A percentile compares a stretch with the other conserved stretches of the same genome.
Evolutionary conservation across 2,329 filamentous ascomycete species (phyloP).

Genomic region (Cytospora chrysosperma): DNA sequence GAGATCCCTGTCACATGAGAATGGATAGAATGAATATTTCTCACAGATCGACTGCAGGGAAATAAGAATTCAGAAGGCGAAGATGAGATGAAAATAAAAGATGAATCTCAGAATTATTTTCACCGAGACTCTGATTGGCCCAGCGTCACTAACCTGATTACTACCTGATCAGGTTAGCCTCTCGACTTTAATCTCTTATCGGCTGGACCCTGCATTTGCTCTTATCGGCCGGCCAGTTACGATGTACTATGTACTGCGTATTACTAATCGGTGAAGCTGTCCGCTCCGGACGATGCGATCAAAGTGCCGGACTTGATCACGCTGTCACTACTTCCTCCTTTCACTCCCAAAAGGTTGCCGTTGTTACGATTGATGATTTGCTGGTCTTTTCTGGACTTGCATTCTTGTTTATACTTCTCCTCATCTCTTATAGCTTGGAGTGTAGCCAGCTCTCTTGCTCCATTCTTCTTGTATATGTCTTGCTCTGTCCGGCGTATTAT

Average conservation of each 20-base stretch:
- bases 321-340: too few species aligned
- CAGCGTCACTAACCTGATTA: too few species aligned
- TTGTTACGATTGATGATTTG: background rate
- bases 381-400: too few species aligned
- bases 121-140: conserved; percentile 11
- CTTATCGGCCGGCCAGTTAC: background rate
- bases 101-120: conserved; percentile 24
- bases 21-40: background rate
- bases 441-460: background rate
- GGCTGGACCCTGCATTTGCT: background rate
- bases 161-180: conserved; percentile 7
- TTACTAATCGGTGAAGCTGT: background rate
- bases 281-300: background rate
- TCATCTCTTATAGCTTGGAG: background rate
- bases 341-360: background rate
- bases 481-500: background rate
- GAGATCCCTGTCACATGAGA: background rate
- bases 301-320: background rate
- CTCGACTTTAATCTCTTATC: background rate
- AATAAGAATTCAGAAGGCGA: background rate
- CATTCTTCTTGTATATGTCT: background rate
- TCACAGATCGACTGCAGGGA: too few species aligned
- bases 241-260: too few species aligned
- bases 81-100: conserved; percentile 5
- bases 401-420: background rate